Percentiles rank a stretch among this genome's conserved stretches.
Conservation (phyloP, 768 basidiomycete species). For the Macrolepiota albuminosa region DNA sequence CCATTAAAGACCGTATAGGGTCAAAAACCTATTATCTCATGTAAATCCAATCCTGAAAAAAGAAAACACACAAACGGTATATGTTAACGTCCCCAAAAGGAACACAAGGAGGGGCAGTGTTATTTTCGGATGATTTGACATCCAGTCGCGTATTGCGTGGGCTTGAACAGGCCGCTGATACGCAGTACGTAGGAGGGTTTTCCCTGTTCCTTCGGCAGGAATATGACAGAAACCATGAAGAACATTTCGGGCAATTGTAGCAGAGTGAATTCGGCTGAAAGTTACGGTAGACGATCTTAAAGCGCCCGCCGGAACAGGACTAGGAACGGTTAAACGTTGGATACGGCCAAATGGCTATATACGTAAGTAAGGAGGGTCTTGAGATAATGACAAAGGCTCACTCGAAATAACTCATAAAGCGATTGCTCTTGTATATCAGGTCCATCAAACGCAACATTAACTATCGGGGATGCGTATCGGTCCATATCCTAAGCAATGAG, state of each 20-base stretch:
- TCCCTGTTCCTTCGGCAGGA: constrained; percentile 25
- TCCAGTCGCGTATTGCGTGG: constrained; percentile 71
- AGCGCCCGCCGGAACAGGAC: constrained; percentile 58
- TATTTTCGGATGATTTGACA: constrained; percentile 82
- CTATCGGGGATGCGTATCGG: constrained; percentile 65
- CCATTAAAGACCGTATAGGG: constrained; percentile 79
- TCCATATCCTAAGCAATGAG: constrained; percentile 67
- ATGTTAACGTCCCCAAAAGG: constrained; percentile 84
- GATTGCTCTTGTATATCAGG: constrained; percentile 80
- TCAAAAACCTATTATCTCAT: constrained; percentile 69
- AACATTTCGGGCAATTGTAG: constrained; percentile 80
- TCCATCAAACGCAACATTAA: constrained; percentile 85
- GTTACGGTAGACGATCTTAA: constrained; percentile 61
- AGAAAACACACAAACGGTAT: constrained; percentile 54
- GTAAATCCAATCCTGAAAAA: neutral
- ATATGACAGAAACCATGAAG: constrained; percentile 46
- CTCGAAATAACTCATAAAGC: constrained; percentile 74
- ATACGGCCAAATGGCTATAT: constrained; percentile 80
- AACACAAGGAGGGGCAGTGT: constrained; percentile 79
- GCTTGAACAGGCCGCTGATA: constrained; percentile 65
- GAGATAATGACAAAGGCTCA: constrained; percentile 28
- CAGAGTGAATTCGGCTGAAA: constrained; percentile 60
- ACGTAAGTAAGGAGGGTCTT: neutral
- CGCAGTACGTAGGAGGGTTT: constrained; percentile 43
- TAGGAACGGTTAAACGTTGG: constrained; percentile 54